Evolutionary conservation across 129 eudicot genomes (phyloP), one percentile per base, ranked within the genome.

Genomic region (Artemisia annua): DNA sequence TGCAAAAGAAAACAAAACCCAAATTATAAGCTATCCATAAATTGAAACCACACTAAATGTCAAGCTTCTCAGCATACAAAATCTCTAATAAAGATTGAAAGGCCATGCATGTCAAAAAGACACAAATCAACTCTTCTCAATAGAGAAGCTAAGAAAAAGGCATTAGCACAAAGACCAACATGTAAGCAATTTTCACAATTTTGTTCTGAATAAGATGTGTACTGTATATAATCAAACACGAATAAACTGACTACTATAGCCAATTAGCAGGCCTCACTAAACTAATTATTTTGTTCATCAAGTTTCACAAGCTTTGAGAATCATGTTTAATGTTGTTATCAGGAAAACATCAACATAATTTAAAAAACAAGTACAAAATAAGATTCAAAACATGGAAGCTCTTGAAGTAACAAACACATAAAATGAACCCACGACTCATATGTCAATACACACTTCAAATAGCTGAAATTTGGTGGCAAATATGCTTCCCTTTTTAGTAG

Each of bases 1-100:
- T 85, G 87, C 83, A 82, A 70, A 32, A 61, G 48, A 66, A 64
- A 32, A 26, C 6, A 56, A 26, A 70, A 70, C 8, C 15, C 61
- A 66, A 16, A 48, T 15, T 35, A 56, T 48, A 19, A 19, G 16
- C 16, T 69, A 52, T 69, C 13, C 26, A 57, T 55, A 30, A 69
- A 10, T 71, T 18, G 17, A 28, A 73, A 28, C 49, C 20, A 61
- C 50, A 64, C 14, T 11, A 50, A 3, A 49, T 44, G 62, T 49
- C 51, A 61, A 22, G n/a, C 24, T 59, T 15, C 28, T 48, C 7
- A 58, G 62, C 11, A 9, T 57, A 58, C 5, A 51, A 52, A 1
- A 69, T 11, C 51, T 44, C 14, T 1, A 18, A 35, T 6, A 22
- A 13, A 59, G 51, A 20, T 67, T 18, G 13, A 59, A 30, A 71